Base-by-base conservation (phyloP, 2,329 filamentous ascomycete species). In the Fusarium marasasianum region DNA sequence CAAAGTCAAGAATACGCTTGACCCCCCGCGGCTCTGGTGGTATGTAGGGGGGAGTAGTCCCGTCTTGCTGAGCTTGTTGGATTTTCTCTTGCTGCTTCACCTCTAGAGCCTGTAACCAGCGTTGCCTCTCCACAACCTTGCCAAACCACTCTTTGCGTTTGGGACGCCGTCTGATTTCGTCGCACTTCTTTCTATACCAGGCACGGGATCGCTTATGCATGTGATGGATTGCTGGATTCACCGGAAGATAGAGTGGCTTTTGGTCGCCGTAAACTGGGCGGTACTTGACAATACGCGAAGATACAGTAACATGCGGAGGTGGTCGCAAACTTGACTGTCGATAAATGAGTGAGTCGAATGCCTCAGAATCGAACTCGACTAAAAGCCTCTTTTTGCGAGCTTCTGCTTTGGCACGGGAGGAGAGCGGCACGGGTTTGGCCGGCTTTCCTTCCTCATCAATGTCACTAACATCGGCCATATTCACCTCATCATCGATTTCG, bases 141-240 rank as follows among this genome's bases (percentile, higher is more conserved):
- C 88, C 87, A 53, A 88, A 86, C 72, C 86, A 87, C 10, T 78
- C 80, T 72, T 91, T 91, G 24, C 87, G 83, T 7, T 81, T 82
- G 9, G 84, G 85, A 5, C 89, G 86, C 4, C 78, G 78, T 44
- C 80, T 75, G 37, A 91, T 89, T 65, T 91, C 88, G 3, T 78
- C 75, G 40, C 84, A 81, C 68, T 90, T 91, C 22, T 79, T 77
- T 20, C 75, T 77, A 56, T 85, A 80, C 88, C 88, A 90, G 24
- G 81, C 79, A 8, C 83, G 75, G 1, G 86, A 83, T 50, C 83
- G 83, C 5, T 80, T 80, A 50, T 85, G 83, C 3, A 82, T 83
- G 80, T 84, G 86, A 58, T 88, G 86, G 4, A 86, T 82, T 4
- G 84, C 84, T 0, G 88, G 89, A 76, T 91, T 86, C 6, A 89